Percentiles rank a stretch among this genome's conserved stretches.
These are phyloP conservation scores for Hyparrhenia diplandra DNA, from an alignment of 176 grass and related monocot genomes.

Conservation along the genomic window DNA sequence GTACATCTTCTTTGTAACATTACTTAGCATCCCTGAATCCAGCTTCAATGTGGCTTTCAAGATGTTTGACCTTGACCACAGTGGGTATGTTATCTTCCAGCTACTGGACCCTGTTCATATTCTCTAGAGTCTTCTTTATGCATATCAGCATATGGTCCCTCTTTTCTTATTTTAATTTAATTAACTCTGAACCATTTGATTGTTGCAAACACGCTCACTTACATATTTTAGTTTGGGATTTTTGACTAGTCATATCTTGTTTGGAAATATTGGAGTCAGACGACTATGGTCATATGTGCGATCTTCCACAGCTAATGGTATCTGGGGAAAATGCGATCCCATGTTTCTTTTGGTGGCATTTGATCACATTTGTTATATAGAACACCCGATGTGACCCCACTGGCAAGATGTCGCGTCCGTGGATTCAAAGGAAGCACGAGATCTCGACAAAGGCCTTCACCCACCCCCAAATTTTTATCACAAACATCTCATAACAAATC, in stretches of 20 bases:
- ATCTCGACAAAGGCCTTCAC: neutral
- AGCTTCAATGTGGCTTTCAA: conserved; percentile 97
- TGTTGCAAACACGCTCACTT: neutral
- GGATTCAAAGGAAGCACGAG: neutral
- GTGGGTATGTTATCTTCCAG: conserved; percentile 51
- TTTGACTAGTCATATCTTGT: conserved; percentile 2
- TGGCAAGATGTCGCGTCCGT: neutral
- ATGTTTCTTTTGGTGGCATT: neutral
- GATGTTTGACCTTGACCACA: conserved; percentile 98
- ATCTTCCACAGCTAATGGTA: conserved; percentile 3
- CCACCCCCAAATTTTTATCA: neutral
- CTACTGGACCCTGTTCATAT: neutral
- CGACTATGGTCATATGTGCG: neutral
- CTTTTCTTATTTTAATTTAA: conserved; percentile 3
- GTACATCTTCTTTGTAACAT: conserved; percentile 97
- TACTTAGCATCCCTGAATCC: conserved; percentile 92
- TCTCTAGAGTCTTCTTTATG: neutral
- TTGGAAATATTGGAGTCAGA: neutral
- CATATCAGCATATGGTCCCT: neutral
- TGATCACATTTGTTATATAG: neutral
- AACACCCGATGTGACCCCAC: neutral
- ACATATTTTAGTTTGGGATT: conserved; percentile 1
- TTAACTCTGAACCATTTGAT: conserved; percentile 1
- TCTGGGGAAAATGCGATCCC: neutral
- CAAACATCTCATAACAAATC: neutral